Evolutionary conservation across 306 rosid genomes (phyloP), one percentile per base, ranked within the genome.

Genomic region (Senna siamea): DNA sequence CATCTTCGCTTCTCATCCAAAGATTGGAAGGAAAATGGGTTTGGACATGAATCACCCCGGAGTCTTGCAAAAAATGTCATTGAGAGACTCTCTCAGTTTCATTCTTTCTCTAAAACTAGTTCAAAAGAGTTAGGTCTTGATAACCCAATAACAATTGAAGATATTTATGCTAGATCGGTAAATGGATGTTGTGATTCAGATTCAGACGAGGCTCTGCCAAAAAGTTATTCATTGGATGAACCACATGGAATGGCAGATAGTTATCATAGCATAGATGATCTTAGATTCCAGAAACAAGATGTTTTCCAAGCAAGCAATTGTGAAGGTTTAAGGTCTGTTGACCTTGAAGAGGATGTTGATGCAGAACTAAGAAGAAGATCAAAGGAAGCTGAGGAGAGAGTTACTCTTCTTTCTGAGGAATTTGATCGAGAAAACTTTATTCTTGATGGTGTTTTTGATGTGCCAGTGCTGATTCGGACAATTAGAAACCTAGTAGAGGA

Each of bases 21-120:
- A 66, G 95, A 94, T 23, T 78, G 90, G 88, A 62, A 84, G 47
- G 96, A 94, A 82, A 78, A 76, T 76, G 95, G 87, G 77, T 80
- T 79, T 73, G 96, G 87, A 70, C 83, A 81, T 62, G 95, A 87
- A 73, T 94, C 95, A 64, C 95, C 99, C 9, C 79, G 90, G 70
- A 89, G 88, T 73, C 86, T 92, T 68, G 99, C 98, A 18, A 90
- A 90, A 77, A 87, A 79, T 87, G 99, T 92, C 46, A 81, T 91
- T 51, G 96, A 93, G 81, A 91, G 94, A 77, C 94, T 91, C 73
- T 91, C 95, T 17, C 91, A 87, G 73, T 76, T 87, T 75, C 87
- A 79, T 80, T 81, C 74, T 70, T 54, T 70, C 69, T 81, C 89
- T 30, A 80, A 84, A 72, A 41, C 77, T 18, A 76, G 63, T 77